Evolutionary conservation across 2,329 filamentous ascomycete genomes (phyloP).

Genomic region (Ascochyta koolunga): DNA sequence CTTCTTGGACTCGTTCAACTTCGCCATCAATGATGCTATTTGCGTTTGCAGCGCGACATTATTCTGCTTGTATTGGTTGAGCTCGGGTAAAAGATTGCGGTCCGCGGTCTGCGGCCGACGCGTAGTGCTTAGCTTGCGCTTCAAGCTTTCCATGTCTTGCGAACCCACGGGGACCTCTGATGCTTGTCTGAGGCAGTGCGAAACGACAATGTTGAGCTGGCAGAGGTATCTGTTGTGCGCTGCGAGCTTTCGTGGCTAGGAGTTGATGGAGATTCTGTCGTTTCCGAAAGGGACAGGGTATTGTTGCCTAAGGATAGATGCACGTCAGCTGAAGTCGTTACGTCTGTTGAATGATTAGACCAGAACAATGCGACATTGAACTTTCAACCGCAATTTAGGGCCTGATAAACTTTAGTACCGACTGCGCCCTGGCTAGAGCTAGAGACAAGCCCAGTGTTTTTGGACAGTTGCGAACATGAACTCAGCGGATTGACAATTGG

Average conservation of each 20-base stretch:
- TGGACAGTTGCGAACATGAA: slow-evolving; percentile 11
- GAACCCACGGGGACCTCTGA: slow-evolving; percentile 28
- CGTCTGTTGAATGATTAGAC: slow-evolving; percentile 17
- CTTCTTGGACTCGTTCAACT: slow-evolving; percentile 48
- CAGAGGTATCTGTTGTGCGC: slow-evolving; percentile 27
- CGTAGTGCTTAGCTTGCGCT: slow-evolving; percentile 46
- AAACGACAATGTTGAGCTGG: slow-evolving; percentile 28
- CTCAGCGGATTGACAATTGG: slow-evolving; percentile 8
- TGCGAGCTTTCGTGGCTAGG: slow-evolving; percentile 28
- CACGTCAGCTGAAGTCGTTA: slow-evolving; percentile 20
- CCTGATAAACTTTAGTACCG: slow-evolving; percentile 12
- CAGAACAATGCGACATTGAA: slow-evolving; percentile 11
- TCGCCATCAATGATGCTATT: slow-evolving; percentile 49
- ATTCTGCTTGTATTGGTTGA: slow-evolving; percentile 47
- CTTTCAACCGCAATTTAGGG: slow-evolving; percentile 9
- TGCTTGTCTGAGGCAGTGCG: slow-evolving; percentile 35
- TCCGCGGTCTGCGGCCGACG: slow-evolving; percentile 42
- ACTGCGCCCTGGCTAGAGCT: slow-evolving; percentile 11
- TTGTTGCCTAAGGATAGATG: slow-evolving; percentile 38
- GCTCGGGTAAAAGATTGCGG: slow-evolving; percentile 45
- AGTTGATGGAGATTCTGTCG: slow-evolving; percentile 27
- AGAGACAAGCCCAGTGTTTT: not conserved
- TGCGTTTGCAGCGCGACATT: slow-evolving; percentile 44
- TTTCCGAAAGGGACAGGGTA: slow-evolving; percentile 34
- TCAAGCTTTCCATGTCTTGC: slow-evolving; percentile 44